Evolutionary conservation across 2,329 filamentous ascomycete species (phyloP), one percentile per base, ranked within the genome.

Genomic region (Colletotrichum eremochloae): DNA sequence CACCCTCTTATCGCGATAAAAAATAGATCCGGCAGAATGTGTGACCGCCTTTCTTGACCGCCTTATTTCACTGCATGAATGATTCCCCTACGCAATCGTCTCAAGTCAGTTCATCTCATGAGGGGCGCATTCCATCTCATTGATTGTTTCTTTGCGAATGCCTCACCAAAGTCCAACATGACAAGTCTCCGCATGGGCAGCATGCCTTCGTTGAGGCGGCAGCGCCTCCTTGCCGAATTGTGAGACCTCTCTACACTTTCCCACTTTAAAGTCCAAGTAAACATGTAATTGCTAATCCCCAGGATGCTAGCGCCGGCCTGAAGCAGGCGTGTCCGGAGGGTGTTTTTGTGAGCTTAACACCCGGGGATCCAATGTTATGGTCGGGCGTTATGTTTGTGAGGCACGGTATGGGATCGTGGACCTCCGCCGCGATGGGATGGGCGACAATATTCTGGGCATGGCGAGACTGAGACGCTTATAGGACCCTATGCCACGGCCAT

Each of bases 301-400:
- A n/a, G 15, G 48, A 65, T 55, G 64, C 36, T 82, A 97, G 94
- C 82, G 89, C 93, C 73, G 93, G 93, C 73, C 87, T 97, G 77
- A 95, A 93, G 81, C 90, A 94, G 83, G 91, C 92, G 71, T 95
- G 93, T 80, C 95, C 95, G 2, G 90, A 94, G 68, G 96, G 96
- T 65, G 88, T 98, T 74, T 98, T 96, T 82, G 89, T 98, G 82
- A 94, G 89, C 80, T 88, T 97, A 72, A 93, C 93, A 38, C 94
- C 94, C 0, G 93, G 93, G 33, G 92, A 97, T 79, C 90, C 94
- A 24, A 90, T 91, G 20, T 84, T 95, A 61, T 98, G 96, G 96
- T 92, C 92, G 42, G 95, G 94, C n/a, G 93, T 97, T 29, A 86
- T 98, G 38, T 98, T 98, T 80, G 91, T 97, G 74, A 93, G 94